These are phyloP conservation scores for Silene coronaria DNA, from an alignment of 179 eudicot genomes.

Conservation along the genomic window DNA sequence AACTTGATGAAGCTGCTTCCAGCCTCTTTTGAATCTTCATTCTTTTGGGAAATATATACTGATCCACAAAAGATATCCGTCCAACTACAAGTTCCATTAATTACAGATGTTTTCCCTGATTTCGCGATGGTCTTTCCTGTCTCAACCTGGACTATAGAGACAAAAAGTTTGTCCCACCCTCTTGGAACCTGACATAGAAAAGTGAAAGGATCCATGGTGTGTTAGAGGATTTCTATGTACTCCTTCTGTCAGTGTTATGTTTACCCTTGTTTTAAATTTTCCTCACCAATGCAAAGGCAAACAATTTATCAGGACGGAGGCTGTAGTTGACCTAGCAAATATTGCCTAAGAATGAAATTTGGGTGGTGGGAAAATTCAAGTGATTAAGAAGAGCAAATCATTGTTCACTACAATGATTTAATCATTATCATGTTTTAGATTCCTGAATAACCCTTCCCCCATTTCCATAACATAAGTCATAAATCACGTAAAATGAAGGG, in stretches of 20 bases:
- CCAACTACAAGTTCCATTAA: conserved; percentile 83
- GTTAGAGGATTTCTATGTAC: neutral
- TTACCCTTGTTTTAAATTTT: too few species aligned
- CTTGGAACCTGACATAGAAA: conserved; percentile 61
- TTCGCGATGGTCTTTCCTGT: conserved; percentile 76
- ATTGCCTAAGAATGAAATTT: neutral
- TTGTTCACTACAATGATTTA: too few species aligned
- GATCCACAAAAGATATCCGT: conserved; percentile 63
- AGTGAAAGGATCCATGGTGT: neutral
- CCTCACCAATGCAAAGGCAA: too few species aligned
- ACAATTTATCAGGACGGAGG: too few species aligned
- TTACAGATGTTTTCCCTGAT: conserved; percentile 55
- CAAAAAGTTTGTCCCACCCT: conserved; percentile 90
- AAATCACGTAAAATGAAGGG: too few species aligned
- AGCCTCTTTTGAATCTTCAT: conserved; percentile 39
- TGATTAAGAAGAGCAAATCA: neutral
- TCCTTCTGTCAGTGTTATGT: too few species aligned
- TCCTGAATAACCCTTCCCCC: too few species aligned
- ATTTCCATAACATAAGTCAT: too few species aligned
- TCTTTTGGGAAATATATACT: conserved; percentile 44
- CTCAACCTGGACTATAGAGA: conserved; percentile 54
- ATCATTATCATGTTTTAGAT: too few species aligned
- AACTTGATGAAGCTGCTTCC: conserved; percentile 54
- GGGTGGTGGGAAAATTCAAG: too few species aligned
- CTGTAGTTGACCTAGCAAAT: neutral